Evolutionary conservation across 169 alveolate species (phyloP), one percentile per base, ranked within the genome.

Genomic region (Plasmodium ovale): DNA sequence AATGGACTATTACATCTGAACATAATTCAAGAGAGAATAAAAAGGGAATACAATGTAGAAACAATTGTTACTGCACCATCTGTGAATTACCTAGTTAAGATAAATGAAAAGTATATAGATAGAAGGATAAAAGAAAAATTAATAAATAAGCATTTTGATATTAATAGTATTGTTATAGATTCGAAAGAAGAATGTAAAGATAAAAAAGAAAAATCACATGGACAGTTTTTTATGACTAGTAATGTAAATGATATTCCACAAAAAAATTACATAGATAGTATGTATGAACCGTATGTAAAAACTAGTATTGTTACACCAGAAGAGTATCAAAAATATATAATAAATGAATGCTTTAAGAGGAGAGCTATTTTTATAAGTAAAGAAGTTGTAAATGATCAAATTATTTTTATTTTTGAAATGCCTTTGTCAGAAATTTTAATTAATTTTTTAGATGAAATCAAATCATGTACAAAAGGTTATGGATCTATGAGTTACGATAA

Each of bases 1-100:
- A 92, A 97, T 53, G 99, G 99, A 16, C 70, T 97, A 82, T 89
- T 98, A 47, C 99, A 98, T 92, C 73, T 98, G 95, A 99, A 98
- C 91, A 97, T 98, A 25, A 95, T 97, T 37, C 95, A 95, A 87
- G 96, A 97, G 84, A 92, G 99, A 89, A 87, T 96, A n/a, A 96
- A 94, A 65, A 93, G 97, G 58, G 99, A 96, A 72, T 93, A 94
- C 85, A 92, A 94, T 56, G 77, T 95, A n/a, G 94, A 91, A n/a
- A 95, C 96, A 4, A 92, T 97, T 27, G 94, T 97, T 27, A 97
- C 99, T 0, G 91, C 98, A 2, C 99, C 99, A 4, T 93, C 97
- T 23, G 98, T 95, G 0, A 90, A 93, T 31, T 95, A 93, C 64
- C 82, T 91, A 74, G 87, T 92, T 10, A 60, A 59, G 19, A 53